phyloP scores from a whole-genome alignment of 148 eudicot genomes.

The Vaccinium corymbosum region DNA sequence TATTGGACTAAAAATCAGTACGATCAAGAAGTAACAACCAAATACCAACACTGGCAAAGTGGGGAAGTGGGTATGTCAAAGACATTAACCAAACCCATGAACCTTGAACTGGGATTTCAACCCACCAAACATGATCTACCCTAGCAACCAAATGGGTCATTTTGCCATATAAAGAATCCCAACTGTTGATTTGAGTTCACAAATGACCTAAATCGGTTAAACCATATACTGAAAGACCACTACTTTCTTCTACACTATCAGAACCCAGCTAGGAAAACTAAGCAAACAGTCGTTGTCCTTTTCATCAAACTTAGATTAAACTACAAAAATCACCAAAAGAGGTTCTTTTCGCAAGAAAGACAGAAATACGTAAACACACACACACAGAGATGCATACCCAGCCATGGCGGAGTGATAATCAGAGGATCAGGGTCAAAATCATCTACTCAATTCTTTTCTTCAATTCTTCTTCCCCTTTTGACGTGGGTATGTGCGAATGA shows the following conservation, averaged over 20 bases:
- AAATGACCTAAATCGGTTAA: not conserved
- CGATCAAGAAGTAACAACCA: too few relatives aligned
- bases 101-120: not conserved
- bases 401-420: slow-evolving; percentile 15
- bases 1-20: not conserved
- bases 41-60: not conserved
- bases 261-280: not conserved
- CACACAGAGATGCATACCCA: slow-evolving; percentile 1
- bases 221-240: not conserved
- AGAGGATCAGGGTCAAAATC: not conserved
- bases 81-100: not conserved
- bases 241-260: not conserved
- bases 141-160: not conserved
- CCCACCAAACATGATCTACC: slow-evolving; percentile 8
- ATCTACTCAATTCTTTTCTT: not conserved
- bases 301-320: not conserved
- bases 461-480: not conserved
- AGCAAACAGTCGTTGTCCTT: not conserved
- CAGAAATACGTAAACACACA: too few relatives aligned
- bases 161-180: not conserved
- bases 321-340: not conserved
- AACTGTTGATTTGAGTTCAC: not conserved
- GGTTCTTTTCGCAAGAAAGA: not conserved
- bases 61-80: not conserved
- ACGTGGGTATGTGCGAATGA: not conserved